Conservation (phyloP, 495 filamentous ascomycete genomes). For the Aspergillus mulundensis region DNA sequence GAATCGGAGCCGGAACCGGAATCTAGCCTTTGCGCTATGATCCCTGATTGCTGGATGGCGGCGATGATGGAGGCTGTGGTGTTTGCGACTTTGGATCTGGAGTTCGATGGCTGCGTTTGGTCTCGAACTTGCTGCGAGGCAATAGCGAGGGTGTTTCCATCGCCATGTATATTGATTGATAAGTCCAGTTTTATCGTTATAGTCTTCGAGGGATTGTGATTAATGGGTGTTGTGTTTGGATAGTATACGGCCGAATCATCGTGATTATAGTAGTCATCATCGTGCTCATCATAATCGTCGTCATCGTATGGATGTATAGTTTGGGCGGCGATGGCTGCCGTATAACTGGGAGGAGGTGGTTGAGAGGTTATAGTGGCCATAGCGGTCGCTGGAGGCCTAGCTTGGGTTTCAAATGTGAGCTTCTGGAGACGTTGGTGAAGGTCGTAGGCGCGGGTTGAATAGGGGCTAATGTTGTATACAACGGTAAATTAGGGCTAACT, state of each 20-base stretch:
- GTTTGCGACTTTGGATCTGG: slow-evolving; percentile 17
- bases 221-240: neutral
- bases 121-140: slow-evolving; percentile 12
- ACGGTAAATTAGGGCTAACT: neutral
- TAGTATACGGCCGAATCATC: neutral
- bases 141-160: slow-evolving; percentile 30
- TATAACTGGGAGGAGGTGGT: slow-evolving; percentile 17
- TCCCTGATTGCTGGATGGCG: slow-evolving; percentile 8
- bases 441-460: neutral
- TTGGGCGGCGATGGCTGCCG: neutral
- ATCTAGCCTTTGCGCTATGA: neutral
- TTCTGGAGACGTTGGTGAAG: neutral
- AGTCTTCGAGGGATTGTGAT: neutral
- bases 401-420: neutral
- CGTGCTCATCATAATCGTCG: slow-evolving; percentile 6
- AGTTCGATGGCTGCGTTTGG: neutral
- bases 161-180: slow-evolving; percentile 32
- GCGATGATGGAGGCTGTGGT: slow-evolving; percentile 18
- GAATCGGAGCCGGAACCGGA: neutral
- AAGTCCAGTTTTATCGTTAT: slow-evolving; percentile 34
- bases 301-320: neutral
- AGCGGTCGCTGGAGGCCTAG: neutral
- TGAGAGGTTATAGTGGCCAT: neutral
- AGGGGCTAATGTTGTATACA: neutral
- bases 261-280: slow-evolving; percentile 4